Base-by-base conservation (phyloP, 805 yeast species). In the Grigorovia humatica region DNA sequence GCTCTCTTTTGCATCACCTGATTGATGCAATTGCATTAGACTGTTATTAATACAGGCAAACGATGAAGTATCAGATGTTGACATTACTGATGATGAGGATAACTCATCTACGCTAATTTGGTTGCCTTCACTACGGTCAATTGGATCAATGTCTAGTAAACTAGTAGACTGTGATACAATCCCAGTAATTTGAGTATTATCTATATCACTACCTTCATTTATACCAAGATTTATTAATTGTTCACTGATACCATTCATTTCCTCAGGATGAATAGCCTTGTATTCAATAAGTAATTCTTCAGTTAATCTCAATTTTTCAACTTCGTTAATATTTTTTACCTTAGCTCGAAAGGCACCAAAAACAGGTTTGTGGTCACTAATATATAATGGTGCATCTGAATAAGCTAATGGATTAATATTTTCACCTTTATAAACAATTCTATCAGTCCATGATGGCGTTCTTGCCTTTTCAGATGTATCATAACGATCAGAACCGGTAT, bases 371-470 rank as follows among this genome's bases (percentile, higher is more conserved):
- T 93, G 99, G 63, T 93, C 99, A 51, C 96, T 88, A 52, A 83
- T 75, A 51, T 63, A 63, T 44, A 91, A 67, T 57, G 79, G 79
- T 1, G 82, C 81, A 48, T 84, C 78, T 51, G 81, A 78, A 64
- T 93, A 93, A 49, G 81, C 80, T 55, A 81, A 63, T 47, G 88
- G 93, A 43, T 73, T 69, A 44, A 89, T 60, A 17, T 69, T 70
- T 4, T 72, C 65, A 42, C 95, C 88, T 53, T 76, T 74, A 60
- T 75, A 83, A 47, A 91, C 70, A 51, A 88, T 83, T 61, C 99
- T 74, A 67, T 91, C 99, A 0, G 98, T 91, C 97, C 98, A 91
- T 0, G 96, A 85, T 1, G 99, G 99, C 4, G 87, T 82, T 59
- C 99, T 76, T 55, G 84, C 91, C 65, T 91, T 91, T 59, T 91